These are phyloP conservation scores for Xerocomus brunneocitrinus DNA, from an alignment of 768 basidiomycete species.

Conservation along the genomic window DNA sequence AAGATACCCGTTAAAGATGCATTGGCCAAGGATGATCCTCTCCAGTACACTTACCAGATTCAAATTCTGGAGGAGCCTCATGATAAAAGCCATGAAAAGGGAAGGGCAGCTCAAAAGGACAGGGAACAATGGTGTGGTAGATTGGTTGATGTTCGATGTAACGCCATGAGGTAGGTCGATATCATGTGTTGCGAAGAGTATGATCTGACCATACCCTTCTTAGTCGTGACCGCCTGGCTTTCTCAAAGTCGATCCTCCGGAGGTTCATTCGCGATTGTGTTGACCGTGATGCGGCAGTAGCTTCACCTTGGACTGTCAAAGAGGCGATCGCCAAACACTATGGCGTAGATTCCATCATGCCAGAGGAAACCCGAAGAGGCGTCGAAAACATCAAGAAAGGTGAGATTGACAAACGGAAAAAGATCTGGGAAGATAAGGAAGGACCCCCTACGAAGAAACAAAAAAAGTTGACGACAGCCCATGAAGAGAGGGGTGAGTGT, in stretches of 20 bases:
- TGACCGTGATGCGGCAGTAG: constrained; percentile 85
- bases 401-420: constrained; percentile 91
- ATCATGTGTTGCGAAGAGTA: constrained; percentile 1
- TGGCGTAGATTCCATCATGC: constrained; percentile 81
- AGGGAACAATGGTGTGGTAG: constrained; percentile 69
- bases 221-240: constrained; percentile 92
- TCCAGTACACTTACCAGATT: constrained; percentile 82
- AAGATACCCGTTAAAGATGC: constrained; percentile 70
- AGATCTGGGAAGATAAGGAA: constrained; percentile 85
- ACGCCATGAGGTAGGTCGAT: constrained; percentile 68
- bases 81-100: constrained; percentile 62
- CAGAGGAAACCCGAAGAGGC: constrained; percentile 73
- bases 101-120: constrained; percentile 49
- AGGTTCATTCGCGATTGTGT: constrained; percentile 96
- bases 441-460: constrained; percentile 78
- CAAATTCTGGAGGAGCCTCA: constrained; percentile 77
- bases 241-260: constrained; percentile 95
- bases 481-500: constrained; percentile 66
- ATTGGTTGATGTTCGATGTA: constrained; percentile 77
- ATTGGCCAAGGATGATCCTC: constrained; percentile 68
- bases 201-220: constrained; percentile 2
- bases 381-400: constrained; percentile 79
- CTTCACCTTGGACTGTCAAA: constrained; percentile 96
- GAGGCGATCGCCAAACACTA: constrained; percentile 77
- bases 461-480: constrained; percentile 68